Conservation (phyloP, 139 green algal genomes). For the Nannochloris sp. region DNA sequence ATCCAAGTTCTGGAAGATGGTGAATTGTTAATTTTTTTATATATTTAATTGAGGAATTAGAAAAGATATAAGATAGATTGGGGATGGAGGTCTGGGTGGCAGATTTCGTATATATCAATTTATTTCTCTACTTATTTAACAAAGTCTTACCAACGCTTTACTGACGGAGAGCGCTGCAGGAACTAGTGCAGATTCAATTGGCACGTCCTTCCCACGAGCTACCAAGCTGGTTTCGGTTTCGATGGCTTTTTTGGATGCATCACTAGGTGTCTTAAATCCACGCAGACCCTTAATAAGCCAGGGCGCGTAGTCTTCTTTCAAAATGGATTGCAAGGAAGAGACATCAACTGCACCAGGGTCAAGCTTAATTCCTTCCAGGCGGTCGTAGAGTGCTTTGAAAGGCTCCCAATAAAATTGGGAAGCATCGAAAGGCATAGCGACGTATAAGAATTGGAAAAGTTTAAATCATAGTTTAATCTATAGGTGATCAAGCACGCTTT, state of each 20-base stretch:
- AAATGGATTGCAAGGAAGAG: neutral
- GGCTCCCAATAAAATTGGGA: conserved; percentile 25
- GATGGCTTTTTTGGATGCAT: conserved; percentile 1
- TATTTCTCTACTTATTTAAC: neutral
- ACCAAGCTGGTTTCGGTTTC: conserved; percentile 8
- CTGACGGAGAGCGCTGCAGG: conserved; percentile 11
- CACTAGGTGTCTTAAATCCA: conserved; percentile 21
- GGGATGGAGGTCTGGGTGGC: no score
- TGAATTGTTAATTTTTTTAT: neutral
- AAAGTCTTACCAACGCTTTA: conserved; percentile 14
- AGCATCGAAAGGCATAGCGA: conserved; percentile 22
- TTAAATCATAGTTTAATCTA: no score
- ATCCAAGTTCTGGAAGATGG: conserved; percentile 40
- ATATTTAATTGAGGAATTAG: neutral
- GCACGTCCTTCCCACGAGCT: conserved; percentile 16
- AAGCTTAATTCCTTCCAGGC: conserved; percentile 12
- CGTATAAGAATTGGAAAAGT: no score
- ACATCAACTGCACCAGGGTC: neutral
- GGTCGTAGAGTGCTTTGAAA: conserved; percentile 14
- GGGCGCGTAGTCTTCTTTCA: conserved; percentile 4
- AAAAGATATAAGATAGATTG: no score
- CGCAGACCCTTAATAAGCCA: conserved; percentile 18
- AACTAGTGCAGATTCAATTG: conserved; percentile 14
- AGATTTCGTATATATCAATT: no score
- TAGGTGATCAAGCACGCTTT: no score